These are phyloP conservation scores for Arthrobotrys iridis DNA, from an alignment of 2,329 filamentous ascomycete species.

Conservation along the genomic window DNA sequence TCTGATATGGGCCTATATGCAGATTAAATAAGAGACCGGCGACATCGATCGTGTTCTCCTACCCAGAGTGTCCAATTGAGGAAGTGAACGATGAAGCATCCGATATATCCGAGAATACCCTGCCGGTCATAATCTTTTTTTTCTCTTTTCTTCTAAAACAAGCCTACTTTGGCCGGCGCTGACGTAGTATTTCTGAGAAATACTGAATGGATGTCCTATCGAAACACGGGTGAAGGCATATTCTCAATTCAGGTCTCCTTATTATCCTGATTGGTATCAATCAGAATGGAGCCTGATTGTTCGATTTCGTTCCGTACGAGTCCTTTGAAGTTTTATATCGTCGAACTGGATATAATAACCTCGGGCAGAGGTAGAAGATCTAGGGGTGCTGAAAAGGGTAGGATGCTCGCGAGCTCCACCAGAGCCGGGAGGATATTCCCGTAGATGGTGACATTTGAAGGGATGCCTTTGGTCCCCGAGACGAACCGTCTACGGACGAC, in stretches of 20 bases:
- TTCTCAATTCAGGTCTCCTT: background rate
- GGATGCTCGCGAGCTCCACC: conserved; percentile 1
- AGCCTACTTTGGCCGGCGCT: background rate
- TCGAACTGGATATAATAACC: background rate
- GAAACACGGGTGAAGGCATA: background rate
- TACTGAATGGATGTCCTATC: background rate
- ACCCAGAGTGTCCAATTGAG: background rate
- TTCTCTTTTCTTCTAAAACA: background rate
- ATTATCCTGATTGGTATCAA: background rate
- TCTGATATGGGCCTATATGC: conserved; percentile 20
- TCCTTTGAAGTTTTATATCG: conserved; percentile 1
- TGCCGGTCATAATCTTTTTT: conserved; percentile 1
- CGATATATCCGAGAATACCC: conserved; percentile 4
- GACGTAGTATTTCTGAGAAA: conserved; percentile 4
- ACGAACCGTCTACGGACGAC: background rate
- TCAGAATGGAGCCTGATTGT: background rate
- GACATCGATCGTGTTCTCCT: background rate
- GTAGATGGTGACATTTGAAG: background rate
- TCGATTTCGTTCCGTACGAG: background rate
- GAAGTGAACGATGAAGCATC: background rate
- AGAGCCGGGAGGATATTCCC: conserved; percentile 1
- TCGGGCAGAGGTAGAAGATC: background rate
- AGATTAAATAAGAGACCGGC: too few species aligned
- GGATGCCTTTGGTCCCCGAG: background rate
- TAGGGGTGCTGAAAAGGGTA: conserved; percentile 3